Percentiles rank a stretch among this genome's conserved stretches.
Conservation (phyloP, 345 rosid genomes). For the Gossypioides kirkii region DNA sequence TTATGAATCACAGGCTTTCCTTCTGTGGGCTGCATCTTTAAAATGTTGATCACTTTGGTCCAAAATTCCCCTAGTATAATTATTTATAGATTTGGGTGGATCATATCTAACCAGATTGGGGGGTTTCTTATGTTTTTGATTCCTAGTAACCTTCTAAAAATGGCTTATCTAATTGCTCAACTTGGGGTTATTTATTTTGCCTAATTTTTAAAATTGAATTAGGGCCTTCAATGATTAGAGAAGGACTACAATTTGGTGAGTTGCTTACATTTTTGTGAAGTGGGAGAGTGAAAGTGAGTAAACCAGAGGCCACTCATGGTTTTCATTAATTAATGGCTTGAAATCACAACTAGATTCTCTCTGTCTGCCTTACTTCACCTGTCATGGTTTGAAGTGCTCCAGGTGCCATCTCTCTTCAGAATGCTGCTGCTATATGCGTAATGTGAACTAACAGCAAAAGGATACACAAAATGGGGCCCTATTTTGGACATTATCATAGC, state of each 20-base stretch:
- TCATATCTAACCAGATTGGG: background rate
- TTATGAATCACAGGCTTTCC: background rate
- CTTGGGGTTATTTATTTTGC: background rate
- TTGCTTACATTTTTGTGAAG: background rate
- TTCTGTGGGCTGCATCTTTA: background rate
- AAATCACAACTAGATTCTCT: slow-evolving; percentile 8
- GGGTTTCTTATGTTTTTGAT: background rate
- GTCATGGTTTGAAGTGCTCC: background rate
- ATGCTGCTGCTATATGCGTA: too few relatives aligned
- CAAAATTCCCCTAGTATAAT: background rate
- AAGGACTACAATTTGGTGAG: background rate
- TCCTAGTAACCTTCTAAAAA: background rate
- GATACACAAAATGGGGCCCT: too few relatives aligned
- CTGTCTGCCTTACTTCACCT: slow-evolving; percentile 6
- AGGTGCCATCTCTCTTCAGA: background rate
- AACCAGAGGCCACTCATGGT: slow-evolving; percentile 6
- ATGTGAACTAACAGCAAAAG: too few relatives aligned
- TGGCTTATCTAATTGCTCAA: background rate
- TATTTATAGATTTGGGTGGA: background rate
- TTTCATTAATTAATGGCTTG: background rate
- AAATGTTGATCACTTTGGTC: background rate
- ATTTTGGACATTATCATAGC: too few relatives aligned
- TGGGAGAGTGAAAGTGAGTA: background rate
- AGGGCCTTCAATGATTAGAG: background rate
- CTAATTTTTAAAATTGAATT: too few relatives aligned